Evolutionary conservation across 257 asterid species (phyloP).

Genomic region (Forsythia suspensa): DNA sequence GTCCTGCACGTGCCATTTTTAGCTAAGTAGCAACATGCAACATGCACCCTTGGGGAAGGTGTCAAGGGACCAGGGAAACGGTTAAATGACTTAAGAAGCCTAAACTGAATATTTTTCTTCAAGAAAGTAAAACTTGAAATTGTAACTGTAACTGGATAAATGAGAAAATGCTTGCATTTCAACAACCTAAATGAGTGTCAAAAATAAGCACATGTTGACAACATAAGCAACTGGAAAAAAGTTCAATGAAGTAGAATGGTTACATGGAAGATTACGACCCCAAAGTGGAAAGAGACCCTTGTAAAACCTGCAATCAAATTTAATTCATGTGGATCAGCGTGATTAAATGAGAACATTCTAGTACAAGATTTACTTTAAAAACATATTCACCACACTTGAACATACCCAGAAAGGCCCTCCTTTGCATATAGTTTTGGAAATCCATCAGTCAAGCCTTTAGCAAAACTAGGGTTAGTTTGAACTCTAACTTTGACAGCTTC

Average conservation of each 20-base stretch:
- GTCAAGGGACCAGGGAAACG: background rate
- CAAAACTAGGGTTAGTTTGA: constrained; percentile 56
- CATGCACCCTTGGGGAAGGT: background rate
- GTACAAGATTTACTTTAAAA: background rate
- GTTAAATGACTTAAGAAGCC: background rate
- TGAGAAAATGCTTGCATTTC: background rate
- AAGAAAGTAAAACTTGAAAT: constrained; percentile 7
- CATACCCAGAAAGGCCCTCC: constrained; percentile 65
- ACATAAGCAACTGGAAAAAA: background rate
- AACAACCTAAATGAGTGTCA: background rate
- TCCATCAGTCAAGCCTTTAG: constrained; percentile 68
- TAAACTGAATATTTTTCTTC: constrained; percentile 1
- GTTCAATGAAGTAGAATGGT: constrained; percentile 18
- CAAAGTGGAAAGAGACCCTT: constrained; percentile 77
- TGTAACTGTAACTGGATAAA: background rate
- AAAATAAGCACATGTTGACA: constrained; percentile 1
- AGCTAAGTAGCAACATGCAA: background rate
- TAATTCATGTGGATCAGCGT: constrained; percentile 14
- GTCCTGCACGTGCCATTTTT: background rate
- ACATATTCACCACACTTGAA: background rate
- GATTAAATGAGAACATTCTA: constrained; percentile 4
- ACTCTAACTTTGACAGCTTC: constrained; percentile 79
- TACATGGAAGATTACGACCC: constrained; percentile 88
- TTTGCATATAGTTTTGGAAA: constrained; percentile 60
- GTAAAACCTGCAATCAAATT: constrained; percentile 52